Conservation (phyloP, 345 rosid genomes). For the Gossypium longicalyx region DNA sequence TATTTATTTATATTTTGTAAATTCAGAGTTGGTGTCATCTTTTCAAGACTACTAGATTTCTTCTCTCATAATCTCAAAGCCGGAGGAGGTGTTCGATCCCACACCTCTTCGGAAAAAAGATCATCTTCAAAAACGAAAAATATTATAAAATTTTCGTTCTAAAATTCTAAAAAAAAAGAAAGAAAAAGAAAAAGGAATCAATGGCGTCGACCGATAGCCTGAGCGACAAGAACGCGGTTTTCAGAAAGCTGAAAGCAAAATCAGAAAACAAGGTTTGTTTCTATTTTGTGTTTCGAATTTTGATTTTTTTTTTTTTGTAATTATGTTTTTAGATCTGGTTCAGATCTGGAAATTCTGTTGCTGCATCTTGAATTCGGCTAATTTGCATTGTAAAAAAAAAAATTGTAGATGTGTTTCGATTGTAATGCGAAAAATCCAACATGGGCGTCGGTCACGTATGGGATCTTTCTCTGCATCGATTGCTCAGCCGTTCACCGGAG, state of each 20-base stretch:
- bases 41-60: neutral
- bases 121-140: neutral
- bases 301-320: neutral
- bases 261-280: conserved; percentile 78
- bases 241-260: conserved; percentile 84
- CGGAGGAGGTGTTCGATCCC: conserved; percentile 26
- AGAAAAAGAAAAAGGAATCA: neutral
- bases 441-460: conserved; percentile 98
- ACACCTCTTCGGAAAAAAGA: conserved; percentile 24
- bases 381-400: neutral
- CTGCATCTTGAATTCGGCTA: conserved; percentile 24
- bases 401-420: conserved; percentile 81
- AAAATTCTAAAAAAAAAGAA: neutral
- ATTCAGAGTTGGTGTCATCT: neutral
- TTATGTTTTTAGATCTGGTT: conserved; percentile 27
- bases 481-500: conserved; percentile 96
- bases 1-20: neutral
- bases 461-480: conserved; percentile 97
- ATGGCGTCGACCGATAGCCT: conserved; percentile 74
- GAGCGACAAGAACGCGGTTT: conserved; percentile 68
- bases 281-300: neutral
- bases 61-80: neutral
- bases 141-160: too few species aligned
- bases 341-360: conserved; percentile 33
- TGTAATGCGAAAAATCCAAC: conserved; percentile 96